These are phyloP conservation scores for Cutaneotrichosporon spelunceum DNA, from an alignment of 1,284 basidiomycete species.

Conservation along the genomic window DNA sequence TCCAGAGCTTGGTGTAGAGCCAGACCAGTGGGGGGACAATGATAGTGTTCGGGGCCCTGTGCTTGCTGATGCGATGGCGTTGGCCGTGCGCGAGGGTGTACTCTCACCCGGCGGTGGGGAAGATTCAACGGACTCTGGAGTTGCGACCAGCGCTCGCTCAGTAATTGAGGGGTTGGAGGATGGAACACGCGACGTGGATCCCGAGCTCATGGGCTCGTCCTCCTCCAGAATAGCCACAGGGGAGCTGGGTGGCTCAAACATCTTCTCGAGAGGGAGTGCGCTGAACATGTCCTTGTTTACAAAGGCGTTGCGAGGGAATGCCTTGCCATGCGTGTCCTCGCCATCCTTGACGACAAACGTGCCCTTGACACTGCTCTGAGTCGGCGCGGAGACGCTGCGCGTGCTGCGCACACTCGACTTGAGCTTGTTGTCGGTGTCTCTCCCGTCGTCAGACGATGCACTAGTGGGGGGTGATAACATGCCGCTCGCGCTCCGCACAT, in stretches of 20 bases:
- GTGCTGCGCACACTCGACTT: slow-evolving; percentile 1
- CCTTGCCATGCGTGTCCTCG: slow-evolving; percentile 56
- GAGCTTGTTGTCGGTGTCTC: slow-evolving; percentile 1
- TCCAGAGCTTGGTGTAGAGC: slow-evolving; percentile 11
- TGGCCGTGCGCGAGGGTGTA: background rate
- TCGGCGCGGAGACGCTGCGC: slow-evolving; percentile 8
- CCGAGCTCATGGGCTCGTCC: background rate
- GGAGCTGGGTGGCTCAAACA: slow-evolving; percentile 68
- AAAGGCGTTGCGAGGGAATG: slow-evolving; percentile 41
- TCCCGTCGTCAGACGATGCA: slow-evolving; percentile 10
- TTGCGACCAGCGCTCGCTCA: background rate
- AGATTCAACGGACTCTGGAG: background rate
- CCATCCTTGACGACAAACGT: slow-evolving; percentile 79
- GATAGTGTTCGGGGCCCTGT: slow-evolving; percentile 2
- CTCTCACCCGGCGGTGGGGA: background rate
- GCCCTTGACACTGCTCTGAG: slow-evolving; percentile 50
- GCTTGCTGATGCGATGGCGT: background rate
- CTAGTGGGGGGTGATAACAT: slow-evolving; percentile 23
- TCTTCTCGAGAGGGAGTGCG: slow-evolving; percentile 73
- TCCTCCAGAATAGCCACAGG: background rate
- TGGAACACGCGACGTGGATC: background rate
- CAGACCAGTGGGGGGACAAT: background rate
- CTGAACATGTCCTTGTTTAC: slow-evolving; percentile 72
- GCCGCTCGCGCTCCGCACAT: slow-evolving; percentile 19
- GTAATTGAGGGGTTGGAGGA: background rate